Base-by-base conservation (phyloP, 116 monocot species). In the Phalaenopsis hybrid region DNA sequence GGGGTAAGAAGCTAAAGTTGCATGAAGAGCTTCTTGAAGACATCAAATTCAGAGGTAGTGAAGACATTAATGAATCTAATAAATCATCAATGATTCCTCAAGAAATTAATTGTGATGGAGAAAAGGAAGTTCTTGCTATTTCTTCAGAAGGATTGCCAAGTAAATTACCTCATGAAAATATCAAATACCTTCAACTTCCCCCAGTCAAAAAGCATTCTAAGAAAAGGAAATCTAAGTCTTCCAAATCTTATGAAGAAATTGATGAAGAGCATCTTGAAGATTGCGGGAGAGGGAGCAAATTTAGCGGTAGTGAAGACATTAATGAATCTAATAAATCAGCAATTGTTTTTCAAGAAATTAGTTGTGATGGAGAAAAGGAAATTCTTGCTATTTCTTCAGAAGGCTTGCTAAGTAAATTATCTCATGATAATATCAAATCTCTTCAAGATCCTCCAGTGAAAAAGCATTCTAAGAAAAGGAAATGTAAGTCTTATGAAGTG, bases 391-490 rank as follows among this genome's bases (percentile, higher is more conserved):
- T 15, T 72, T 51, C 25, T 75, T 52, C n/a, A 44, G 73, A 85
- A 75, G 81, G 37, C 80, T 49, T 45, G 37, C 11, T 12, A n/a
- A 80, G 57, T 78, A 74, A 65, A 33, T 3, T 49, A 80, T 52
- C 57, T 3, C 21, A 72, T 80, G 68, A 23, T 23, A 70, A 73
- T 13, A 18, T 28, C 33, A 52, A 18, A 4, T 72, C 58, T 33
- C 49, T 34, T 28, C 70, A 82, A 67, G 75, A 58, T 81, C n/a
- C 57, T 3, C 20, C 34, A 41, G 52, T 51, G 75, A 80, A 78
- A 44, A 68, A 72, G 45, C 87, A 44, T 46, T 80, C 75, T 75
- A 89, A 78, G 58, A 87, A 84, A 69, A 87, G 23, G 80, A 85
- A 74, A 85, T 84, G 77, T 4, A 51, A 31, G 20, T 63, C 81